These are phyloP conservation scores for Candida schatavii DNA, from an alignment of 805 yeast genomes.

Conservation along the genomic window DNA sequence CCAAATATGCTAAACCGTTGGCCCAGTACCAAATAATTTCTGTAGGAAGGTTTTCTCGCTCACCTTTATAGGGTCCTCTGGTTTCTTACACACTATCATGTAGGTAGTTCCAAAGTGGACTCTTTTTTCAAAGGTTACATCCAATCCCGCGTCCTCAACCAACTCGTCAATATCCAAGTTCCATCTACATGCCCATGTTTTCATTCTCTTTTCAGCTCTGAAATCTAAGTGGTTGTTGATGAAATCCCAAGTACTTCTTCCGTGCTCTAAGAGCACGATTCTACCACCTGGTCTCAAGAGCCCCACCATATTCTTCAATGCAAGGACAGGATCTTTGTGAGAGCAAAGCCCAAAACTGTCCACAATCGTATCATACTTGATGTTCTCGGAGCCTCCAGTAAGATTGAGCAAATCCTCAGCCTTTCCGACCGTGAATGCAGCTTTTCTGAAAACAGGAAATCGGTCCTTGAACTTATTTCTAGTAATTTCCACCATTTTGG, in stretches of 20 bases:
- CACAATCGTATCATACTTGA: slow-evolving; percentile 84
- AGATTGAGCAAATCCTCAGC: slow-evolving; percentile 76
- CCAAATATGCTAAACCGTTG: too few relatives aligned
- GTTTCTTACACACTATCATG: slow-evolving; percentile 73
- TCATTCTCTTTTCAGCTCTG: slow-evolving; percentile 77
- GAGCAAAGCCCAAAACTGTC: slow-evolving; percentile 97
- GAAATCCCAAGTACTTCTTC: slow-evolving; percentile 76
- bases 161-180: slow-evolving; percentile 89
- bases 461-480: slow-evolving; percentile 65
- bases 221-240: slow-evolving; percentile 79
- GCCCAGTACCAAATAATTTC: slow-evolving; percentile 34
- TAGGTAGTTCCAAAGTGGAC: slow-evolving; percentile 92
- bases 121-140: slow-evolving; percentile 74
- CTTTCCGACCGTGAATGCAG: slow-evolving; percentile 84
- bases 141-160: slow-evolving; percentile 78
- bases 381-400: slow-evolving; percentile 34
- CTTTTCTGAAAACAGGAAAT: slow-evolving; percentile 67
- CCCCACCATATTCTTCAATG: slow-evolving; percentile 67
- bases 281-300: slow-evolving; percentile 88
- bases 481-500: slow-evolving; percentile 80
- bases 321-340: slow-evolving; percentile 86
- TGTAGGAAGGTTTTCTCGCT: slow-evolving; percentile 42
- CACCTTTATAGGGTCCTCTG: slow-evolving; percentile 56
- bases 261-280: slow-evolving; percentile 86
- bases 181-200: slow-evolving; percentile 98